Base-by-base conservation (phyloP, 768 basidiomycete genomes). In the Cystobasidium tubakii region DNA sequence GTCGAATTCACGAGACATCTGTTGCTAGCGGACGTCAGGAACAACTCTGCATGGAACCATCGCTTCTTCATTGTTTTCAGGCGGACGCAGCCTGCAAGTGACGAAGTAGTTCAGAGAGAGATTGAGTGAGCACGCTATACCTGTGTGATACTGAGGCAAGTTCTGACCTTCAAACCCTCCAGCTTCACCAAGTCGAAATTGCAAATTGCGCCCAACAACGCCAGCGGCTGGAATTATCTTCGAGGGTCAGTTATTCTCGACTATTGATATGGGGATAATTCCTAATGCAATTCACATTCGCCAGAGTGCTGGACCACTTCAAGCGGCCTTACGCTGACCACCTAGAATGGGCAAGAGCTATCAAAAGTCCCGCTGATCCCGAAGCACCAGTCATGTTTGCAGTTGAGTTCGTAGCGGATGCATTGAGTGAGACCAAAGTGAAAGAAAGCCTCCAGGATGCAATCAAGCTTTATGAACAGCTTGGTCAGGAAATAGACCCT, bases 41-140 rank as follows among this genome's bases (percentile, higher is more conserved):
- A 99, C 82, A 99, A 99, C 80, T 94, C 91, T 39, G 96, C 91
- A 25, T 99, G 96, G 96, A 90, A 92, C 81, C 92, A 94, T 82
- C 87, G 92, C 54, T 89, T 93, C 84, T 96, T 92, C 80, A 86
- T 93, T 75, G 88, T 91, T 60, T 91, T 87, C 81, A 85, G 86
- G 66, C 87, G 89, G 46, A 83, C 88, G 75, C 81, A 86, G 77
- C 81, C 84, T 67, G 86, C 87, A n/a, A 86, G 88, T 78, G 85
- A 85, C 67, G 84, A 84, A 50, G 83, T 88, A 1, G 78, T 88
- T 33, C 84, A 85, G 78, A 83, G 88, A 65, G 95, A 97, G 81
- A 79, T 93, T 71, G 84, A 84, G 92, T 95, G 80, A 77, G 90
- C 85, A n/a, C 34, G 54, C 65, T 44, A 66, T 54, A 34, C 70